Base-by-base conservation (phyloP, 108 stramenopile genomes). In the Cyclotella cryptica region DNA sequence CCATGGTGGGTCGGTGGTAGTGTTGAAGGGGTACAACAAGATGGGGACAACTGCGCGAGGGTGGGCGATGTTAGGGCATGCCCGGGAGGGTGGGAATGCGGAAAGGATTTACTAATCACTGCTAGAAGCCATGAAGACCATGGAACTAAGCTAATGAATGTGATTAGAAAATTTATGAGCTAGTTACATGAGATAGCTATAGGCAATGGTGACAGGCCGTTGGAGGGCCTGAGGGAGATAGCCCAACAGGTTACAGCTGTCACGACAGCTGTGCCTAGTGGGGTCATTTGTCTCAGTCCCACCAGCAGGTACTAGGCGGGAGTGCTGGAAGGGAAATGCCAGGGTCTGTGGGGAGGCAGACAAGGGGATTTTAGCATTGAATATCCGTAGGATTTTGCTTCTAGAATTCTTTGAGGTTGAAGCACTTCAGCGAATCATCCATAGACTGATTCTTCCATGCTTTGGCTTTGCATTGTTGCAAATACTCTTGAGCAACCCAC, bases 291-390 rank as follows among this genome's bases (percentile, higher is more conserved):
- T 24, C 55, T 57, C 55, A 57, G 55, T 57, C 55, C 55, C 24
- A 57, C 55, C 24, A 24, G 49, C 49, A 49, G 49, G 8, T 49
- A 8, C 49, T 49, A 49, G 49, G 24, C 55, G 55, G 55, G 55
- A 57, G 55, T 57, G 55, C 55, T 57, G 55, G 55, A 21, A 57
- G 19, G 55, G 55, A 8, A 57, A 57, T 21, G 55, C 21, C 55
- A 57, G 24, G 19, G 55, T 7, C 21, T 57, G 55, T 3, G 12
- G n/a, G 8, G 3, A 24, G 55, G 24, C 8, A 26, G 55, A 24
- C 55, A 26, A 24, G 8, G 55, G 12, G 55, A 26, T 57, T 57
- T 57, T 57, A 57, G 55, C 55, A 57, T n/a, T n/a, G n/a, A n/a
- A n/a, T n/a, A n/a, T n/a, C n/a, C n/a, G n/a, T n/a, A n/a, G n/a